Conservation (phyloP, 2,329 filamentous ascomycete species). For the Pezicula radicicola region DNA sequence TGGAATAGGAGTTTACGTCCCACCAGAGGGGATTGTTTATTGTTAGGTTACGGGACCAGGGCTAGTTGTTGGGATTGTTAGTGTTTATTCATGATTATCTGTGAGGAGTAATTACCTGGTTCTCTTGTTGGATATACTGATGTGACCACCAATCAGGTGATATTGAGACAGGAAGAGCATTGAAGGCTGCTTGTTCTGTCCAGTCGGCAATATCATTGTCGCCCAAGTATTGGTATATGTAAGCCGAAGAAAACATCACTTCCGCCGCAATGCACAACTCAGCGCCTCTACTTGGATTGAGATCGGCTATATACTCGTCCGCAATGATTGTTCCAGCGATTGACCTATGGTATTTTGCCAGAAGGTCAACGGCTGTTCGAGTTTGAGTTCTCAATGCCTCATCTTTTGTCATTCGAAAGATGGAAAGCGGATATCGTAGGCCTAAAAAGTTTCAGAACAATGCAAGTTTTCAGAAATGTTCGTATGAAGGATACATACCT, state of each 20-base stretch:
- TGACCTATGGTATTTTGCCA: not conserved
- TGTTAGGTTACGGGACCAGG: conserved; percentile 33
- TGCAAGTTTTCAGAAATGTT: not conserved
- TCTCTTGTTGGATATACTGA: conserved; percentile 51
- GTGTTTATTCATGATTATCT: too few relatives aligned
- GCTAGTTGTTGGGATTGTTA: conserved; percentile 13
- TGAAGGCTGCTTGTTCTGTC: conserved; percentile 50
- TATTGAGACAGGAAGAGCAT: conserved; percentile 47
- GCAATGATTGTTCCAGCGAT: conserved; percentile 36
- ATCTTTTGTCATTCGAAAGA: not conserved
- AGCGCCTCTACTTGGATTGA: not conserved
- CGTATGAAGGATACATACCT: not conserved
- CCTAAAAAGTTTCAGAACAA: not conserved
- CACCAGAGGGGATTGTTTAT: too few relatives aligned
- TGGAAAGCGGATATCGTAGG: not conserved
- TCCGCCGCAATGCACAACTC: conserved; percentile 33
- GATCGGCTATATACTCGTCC: conserved; percentile 28
- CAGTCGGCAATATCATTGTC: conserved; percentile 42
- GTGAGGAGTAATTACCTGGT: conserved; percentile 31
- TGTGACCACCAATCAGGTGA: conserved; percentile 52
- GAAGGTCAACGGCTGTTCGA: not conserved
- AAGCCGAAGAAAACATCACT: conserved; percentile 28
- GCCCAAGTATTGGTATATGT: conserved; percentile 29
- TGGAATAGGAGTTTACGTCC: not conserved
- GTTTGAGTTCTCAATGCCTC: not conserved